Percentiles rank a stretch among this genome's conserved stretches.
Conservation (phyloP, 352 stramenopile species). For the Lagenidium sp. region DNA sequence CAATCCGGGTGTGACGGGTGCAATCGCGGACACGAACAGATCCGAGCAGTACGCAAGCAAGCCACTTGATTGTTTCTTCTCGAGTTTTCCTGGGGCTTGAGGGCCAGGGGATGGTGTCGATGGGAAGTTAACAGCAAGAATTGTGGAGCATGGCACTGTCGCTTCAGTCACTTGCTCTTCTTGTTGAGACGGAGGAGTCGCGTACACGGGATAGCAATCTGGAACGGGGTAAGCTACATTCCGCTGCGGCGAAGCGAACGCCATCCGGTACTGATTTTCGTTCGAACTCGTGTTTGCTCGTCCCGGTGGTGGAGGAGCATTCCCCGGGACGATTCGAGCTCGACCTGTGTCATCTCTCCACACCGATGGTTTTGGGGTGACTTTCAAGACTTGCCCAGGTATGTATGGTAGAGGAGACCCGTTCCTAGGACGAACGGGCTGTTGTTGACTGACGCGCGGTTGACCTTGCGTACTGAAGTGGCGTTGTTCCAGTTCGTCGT, state of each 20-base stretch:
- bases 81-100: too few relatives aligned
- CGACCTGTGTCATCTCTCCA: not conserved
- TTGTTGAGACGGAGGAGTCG: not conserved
- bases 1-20: too few relatives aligned
- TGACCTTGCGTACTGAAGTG: too few relatives aligned
- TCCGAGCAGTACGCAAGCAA: slow-evolving; percentile 38
- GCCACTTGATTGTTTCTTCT: slow-evolving; percentile 16
- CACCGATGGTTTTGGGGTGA: slow-evolving; percentile 6
- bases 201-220: not conserved
- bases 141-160: too few relatives aligned
- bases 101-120: too few relatives aligned
- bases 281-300: not conserved
- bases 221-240: not conserved
- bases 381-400: not conserved
- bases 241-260: not conserved
- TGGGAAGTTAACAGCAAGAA: too few relatives aligned
- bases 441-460: too few relatives aligned
- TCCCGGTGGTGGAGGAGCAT: not conserved
- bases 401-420: slow-evolving; percentile 1
- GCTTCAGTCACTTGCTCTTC: too few relatives aligned
- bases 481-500: slow-evolving; percentile 1
- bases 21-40: slow-evolving; percentile 16
- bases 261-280: not conserved
- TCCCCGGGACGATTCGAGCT: not conserved
- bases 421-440: slow-evolving; percentile 3